A percentile compares a stretch with the other conserved stretches of the same genome.
phyloP scores from a whole-genome alignment of 2,329 filamentous ascomycete species.

The Tolypocladium cylindrosporum region DNA sequence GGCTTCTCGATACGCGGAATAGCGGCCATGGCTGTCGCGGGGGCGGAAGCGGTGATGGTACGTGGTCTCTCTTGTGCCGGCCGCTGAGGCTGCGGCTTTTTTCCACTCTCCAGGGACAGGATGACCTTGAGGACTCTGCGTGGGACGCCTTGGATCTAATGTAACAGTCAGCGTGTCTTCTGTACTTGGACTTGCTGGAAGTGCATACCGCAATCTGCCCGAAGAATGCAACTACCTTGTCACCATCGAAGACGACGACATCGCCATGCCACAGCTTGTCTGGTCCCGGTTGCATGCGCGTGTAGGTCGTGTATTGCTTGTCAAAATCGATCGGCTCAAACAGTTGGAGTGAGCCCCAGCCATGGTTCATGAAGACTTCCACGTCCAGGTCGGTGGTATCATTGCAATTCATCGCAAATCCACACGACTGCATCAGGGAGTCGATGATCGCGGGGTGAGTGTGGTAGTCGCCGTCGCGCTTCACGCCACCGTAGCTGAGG shows the following conservation, averaged over 20 bases:
- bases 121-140: slow-evolving; percentile 3
- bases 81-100: not conserved
- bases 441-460: slow-evolving; percentile 7
- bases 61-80: not conserved
- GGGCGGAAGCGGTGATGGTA: not conserved
- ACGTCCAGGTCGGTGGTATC: slow-evolving; percentile 44
- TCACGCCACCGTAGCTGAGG: slow-evolving; percentile 1
- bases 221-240: slow-evolving; percentile 34
- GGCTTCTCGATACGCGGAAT: not conserved
- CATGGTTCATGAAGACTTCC: slow-evolving; percentile 46
- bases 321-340: slow-evolving; percentile 32
- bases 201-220: slow-evolving; percentile 39
- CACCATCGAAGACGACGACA: slow-evolving; percentile 43
- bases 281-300: slow-evolving; percentile 38
- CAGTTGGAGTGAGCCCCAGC: slow-evolving; percentile 43
- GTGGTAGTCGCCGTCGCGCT: slow-evolving; percentile 1
- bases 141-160: slow-evolving; percentile 3
- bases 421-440: slow-evolving; percentile 12
- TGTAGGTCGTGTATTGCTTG: slow-evolving; percentile 45
- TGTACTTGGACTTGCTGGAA: slow-evolving; percentile 47
- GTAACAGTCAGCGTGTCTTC: not conserved
- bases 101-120: slow-evolving; percentile 1
- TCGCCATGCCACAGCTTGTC: slow-evolving; percentile 32
- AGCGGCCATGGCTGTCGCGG: not conserved
- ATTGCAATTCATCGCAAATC: slow-evolving; percentile 47